A percentile compares a stretch with the other conserved stretches of the same genome.
These are phyloP conservation scores for Persicaria maculosa DNA, from an alignment of 148 eudicot species.

Conservation along the genomic window DNA sequence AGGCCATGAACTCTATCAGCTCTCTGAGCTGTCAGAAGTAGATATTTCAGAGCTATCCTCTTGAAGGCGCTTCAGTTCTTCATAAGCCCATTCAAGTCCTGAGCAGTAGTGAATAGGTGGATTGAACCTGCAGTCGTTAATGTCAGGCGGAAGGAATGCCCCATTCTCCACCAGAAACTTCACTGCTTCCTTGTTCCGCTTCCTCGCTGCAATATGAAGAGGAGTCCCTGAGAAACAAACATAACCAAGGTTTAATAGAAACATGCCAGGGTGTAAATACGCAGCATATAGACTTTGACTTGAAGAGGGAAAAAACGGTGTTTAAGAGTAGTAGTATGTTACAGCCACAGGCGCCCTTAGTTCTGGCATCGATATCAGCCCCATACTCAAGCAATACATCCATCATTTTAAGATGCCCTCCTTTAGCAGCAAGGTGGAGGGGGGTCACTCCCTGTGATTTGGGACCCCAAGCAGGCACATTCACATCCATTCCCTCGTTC, in stretches of 20 bases:
- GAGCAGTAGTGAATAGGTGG: constrained; percentile 94
- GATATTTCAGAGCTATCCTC: constrained; percentile 18
- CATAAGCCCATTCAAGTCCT: constrained; percentile 99
- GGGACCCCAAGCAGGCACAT: constrained; percentile 79
- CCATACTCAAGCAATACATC: constrained; percentile 86
- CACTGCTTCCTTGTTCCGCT: constrained; percentile 71
- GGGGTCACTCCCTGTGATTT: constrained; percentile 90
- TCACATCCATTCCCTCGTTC: constrained; percentile 79
- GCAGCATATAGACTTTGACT: neutral
- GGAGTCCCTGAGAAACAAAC: constrained; percentile 68
- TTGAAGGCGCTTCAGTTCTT: constrained; percentile 64
- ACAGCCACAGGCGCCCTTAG: constrained; percentile 98
- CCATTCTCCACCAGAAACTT: constrained; percentile 84
- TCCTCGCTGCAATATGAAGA: constrained; percentile 91
- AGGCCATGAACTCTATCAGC: neutral
- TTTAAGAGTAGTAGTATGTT: constrained; percentile 16
- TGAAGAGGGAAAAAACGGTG: neutral
- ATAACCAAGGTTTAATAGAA: neutral
- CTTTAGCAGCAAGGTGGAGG: constrained; percentile 98
- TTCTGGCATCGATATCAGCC: constrained; percentile 90
- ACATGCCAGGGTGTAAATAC: too few species aligned
- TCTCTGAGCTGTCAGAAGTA: constrained; percentile 2
- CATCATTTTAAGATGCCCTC: constrained; percentile 85
- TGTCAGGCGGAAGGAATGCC: constrained; percentile 89
- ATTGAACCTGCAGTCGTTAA: constrained; percentile 77